Conservation (phyloP, 352 stramenopile species). For the Porosira glacialis region DNA sequence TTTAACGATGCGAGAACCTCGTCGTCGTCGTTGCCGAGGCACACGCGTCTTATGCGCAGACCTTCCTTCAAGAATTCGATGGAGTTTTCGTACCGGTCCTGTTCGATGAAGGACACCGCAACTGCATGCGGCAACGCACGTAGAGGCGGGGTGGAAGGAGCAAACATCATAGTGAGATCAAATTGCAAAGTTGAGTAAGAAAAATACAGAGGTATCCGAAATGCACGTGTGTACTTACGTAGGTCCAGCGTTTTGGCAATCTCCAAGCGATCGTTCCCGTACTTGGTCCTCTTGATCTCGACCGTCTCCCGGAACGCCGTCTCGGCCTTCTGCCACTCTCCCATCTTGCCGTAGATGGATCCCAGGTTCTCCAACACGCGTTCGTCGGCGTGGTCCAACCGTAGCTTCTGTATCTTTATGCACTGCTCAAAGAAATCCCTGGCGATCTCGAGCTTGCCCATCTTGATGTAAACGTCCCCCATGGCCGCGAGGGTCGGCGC, state of each 20-base stretch:
- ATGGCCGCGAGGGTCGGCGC: constrained; percentile 28
- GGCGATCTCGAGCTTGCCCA: constrained; percentile 48
- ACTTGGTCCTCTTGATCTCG: constrained; percentile 22
- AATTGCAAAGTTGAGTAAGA: too few relatives aligned
- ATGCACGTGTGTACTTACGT: too few relatives aligned
- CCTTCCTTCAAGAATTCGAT: constrained; percentile 64
- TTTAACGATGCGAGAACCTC: constrained; percentile 58
- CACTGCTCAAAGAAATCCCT: constrained; percentile 54
- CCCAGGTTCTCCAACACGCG: constrained; percentile 51
- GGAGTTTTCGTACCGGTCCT: constrained; percentile 46
- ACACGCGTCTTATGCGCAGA: constrained; percentile 52
- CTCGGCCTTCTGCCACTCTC: constrained; percentile 53
- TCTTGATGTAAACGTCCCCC: constrained; percentile 58
- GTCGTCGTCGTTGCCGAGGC: constrained; percentile 39
- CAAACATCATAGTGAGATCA: too few relatives aligned
- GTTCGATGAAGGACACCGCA: constrained; percentile 55
- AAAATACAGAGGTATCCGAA: too few relatives aligned
- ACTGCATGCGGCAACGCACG: too few relatives aligned
- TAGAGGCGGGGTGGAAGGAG: too few relatives aligned
- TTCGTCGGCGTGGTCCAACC: constrained; percentile 32
- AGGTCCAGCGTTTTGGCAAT: constrained; percentile 51
- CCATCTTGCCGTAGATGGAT: constrained; percentile 56
- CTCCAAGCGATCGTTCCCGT: constrained; percentile 42
- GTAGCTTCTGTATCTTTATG: constrained; percentile 47
- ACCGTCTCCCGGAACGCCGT: constrained; percentile 46